Conservation (phyloP, 2,329 filamentous ascomycete species). For the Pseudogymnoascus sp. region DNA sequence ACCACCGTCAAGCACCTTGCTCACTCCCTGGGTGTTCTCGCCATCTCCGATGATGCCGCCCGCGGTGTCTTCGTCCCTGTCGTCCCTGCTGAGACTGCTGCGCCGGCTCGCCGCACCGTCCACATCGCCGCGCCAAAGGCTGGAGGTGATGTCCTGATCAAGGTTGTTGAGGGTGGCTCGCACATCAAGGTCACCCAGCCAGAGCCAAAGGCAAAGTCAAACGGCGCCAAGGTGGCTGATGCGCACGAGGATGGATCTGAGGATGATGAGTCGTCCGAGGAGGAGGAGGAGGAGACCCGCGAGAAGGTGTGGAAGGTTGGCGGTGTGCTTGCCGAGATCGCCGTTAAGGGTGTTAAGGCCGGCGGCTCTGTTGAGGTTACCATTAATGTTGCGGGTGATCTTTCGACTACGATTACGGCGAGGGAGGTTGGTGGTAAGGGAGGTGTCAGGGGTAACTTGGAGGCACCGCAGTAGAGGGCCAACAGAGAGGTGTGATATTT, state of each 20-base stretch:
- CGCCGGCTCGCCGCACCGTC: constrained; percentile 77
- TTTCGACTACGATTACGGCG: constrained; percentile 70
- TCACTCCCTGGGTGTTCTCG: constrained; percentile 80
- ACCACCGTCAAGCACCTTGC: constrained; percentile 87
- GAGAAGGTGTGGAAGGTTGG: constrained; percentile 92
- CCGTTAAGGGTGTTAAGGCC: constrained; percentile 76
- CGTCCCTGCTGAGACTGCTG: constrained; percentile 77
- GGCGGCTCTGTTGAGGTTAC: constrained; percentile 88
- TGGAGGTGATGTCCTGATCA: constrained; percentile 81
- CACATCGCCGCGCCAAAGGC: constrained; percentile 68
- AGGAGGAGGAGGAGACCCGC: constrained; percentile 79
- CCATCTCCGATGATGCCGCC: constrained; percentile 48
- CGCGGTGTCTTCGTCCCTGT: constrained; percentile 71
- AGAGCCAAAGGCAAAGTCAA: constrained; percentile 64
- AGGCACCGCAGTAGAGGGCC: constrained; percentile 19
- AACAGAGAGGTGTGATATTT: background rate
- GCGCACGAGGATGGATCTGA: constrained; percentile 50
- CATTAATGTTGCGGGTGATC: constrained; percentile 75
- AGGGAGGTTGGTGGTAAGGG: constrained; percentile 62
- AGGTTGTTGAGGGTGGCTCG: constrained; percentile 77
- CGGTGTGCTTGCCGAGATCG: constrained; percentile 73
- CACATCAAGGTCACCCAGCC: constrained; percentile 92
- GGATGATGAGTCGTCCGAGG: constrained; percentile 50
- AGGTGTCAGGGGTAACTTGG: constrained; percentile 26
- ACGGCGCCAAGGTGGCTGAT: constrained; percentile 49